Evolutionary conservation across 2,329 filamentous ascomycete species (phyloP).

Genomic region (Xylaria sp.): DNA sequence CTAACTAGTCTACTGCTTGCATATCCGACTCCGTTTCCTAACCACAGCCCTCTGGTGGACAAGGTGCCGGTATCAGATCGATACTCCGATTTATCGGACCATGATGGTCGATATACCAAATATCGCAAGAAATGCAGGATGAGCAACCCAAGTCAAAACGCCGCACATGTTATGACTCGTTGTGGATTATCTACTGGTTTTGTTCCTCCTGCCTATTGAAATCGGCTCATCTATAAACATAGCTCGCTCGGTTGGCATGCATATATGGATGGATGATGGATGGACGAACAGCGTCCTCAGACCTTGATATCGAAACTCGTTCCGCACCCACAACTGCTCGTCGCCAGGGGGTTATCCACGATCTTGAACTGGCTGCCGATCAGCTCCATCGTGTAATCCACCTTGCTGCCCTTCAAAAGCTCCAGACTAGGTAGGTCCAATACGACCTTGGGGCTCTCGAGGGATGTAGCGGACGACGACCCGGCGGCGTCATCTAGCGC

Average conservation of each 20-base stretch:
- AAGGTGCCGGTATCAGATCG: not conserved
- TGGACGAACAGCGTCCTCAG: conserved; percentile 45
- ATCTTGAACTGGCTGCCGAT: conserved; percentile 92
- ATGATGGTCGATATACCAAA: not conserved
- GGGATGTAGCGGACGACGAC: not conserved
- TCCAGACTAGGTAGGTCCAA: conserved; percentile 90
- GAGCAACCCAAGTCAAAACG: not conserved
- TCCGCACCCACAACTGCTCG: conserved; percentile 95
- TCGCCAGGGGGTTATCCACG: conserved; percentile 89
- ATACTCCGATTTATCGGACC: not conserved
- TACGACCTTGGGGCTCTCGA: conserved; percentile 75
- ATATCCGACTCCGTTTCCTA: not conserved
- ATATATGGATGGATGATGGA: not conserved
- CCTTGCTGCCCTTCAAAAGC: conserved; percentile 89
- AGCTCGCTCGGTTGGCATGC: not conserved
- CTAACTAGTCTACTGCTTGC: not conserved
- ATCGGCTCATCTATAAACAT: not conserved
- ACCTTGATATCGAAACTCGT: conserved; percentile 95
- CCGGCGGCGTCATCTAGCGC: conserved; percentile 59
- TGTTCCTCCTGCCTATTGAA: conserved; percentile 1
- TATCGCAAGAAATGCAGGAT: not conserved
- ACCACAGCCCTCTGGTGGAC: not conserved
- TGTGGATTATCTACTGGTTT: conserved; percentile 1
- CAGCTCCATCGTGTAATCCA: conserved; percentile 96
- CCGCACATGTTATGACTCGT: not conserved